phyloP scores from a whole-genome alignment of 2,329 filamentous ascomycete species.

The Botrytis hyacinthi region DNA sequence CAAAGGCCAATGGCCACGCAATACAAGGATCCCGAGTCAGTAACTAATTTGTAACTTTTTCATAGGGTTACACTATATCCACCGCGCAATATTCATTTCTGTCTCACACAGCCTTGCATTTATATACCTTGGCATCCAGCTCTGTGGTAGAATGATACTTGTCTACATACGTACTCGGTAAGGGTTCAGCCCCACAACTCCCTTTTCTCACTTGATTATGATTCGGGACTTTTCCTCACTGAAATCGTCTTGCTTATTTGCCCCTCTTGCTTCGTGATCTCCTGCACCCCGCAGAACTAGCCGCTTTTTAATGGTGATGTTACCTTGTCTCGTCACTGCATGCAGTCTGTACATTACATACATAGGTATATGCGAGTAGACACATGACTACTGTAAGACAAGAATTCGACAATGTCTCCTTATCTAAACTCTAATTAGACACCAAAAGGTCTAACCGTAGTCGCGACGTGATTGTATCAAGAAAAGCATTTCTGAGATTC shows the following conservation, averaged over 20 bases:
- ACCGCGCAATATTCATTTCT: not conserved
- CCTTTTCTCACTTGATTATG: not conserved
- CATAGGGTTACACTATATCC: not conserved
- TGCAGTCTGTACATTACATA: not conserved
- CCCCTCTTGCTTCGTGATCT: constrained; percentile 12
- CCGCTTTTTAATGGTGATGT: not conserved
- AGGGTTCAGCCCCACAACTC: constrained; percentile 3
- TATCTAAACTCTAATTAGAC: not conserved
- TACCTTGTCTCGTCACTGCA: not conserved
- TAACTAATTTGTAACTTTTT: not conserved
- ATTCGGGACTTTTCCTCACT: not conserved
- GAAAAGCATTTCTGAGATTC: not conserved
- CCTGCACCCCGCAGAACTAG: constrained; percentile 15
- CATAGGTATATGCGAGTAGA: not conserved
- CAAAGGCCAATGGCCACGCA: not conserved
- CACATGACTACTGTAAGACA: constrained; percentile 1
- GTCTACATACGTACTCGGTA: not conserved
- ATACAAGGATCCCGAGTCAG: constrained; percentile 2
- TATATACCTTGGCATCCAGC: not conserved
- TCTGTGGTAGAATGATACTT: not conserved
- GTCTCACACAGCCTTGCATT: constrained; percentile 5
- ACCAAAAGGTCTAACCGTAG: not conserved
- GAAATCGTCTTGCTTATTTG: not conserved
- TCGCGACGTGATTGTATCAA: not conserved
- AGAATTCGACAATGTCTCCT: not conserved